A percentile compares a stretch with the other conserved stretches of the same genome.
These are phyloP conservation scores for Suhomyces pyralidae DNA, from an alignment of 805 yeast genomes.

Conservation along the genomic window DNA sequence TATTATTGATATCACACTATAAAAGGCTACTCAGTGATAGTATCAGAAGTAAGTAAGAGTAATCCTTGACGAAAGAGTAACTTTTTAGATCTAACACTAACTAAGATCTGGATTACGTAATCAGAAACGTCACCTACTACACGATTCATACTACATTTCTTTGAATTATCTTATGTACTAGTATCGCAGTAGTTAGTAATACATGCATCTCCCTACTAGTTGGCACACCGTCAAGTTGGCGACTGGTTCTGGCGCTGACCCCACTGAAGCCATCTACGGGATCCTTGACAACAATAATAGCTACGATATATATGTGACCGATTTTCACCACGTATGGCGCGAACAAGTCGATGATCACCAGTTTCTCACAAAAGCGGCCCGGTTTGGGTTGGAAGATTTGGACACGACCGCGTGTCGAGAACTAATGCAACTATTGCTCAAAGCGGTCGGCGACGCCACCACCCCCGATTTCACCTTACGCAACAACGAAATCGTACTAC, in stretches of 20 bases:
- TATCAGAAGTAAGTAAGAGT: no score
- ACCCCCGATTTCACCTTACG: neutral
- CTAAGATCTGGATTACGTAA: neutral
- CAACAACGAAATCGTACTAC: neutral
- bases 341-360: slow-evolving; percentile 16
- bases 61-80: no score
- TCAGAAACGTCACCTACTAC: neutral
- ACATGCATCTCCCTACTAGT: neutral
- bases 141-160: no score
- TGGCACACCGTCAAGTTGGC: neutral
- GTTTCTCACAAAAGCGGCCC: slow-evolving; percentile 16
- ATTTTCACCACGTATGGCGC: slow-evolving; percentile 26
- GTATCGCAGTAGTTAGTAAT: neutral
- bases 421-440: neutral
- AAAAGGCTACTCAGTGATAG: no score
- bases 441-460: neutral
- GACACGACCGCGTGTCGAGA: neutral
- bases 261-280: slow-evolving; percentile 15
- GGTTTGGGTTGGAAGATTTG: slow-evolving; percentile 26
- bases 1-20: no score
- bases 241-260: neutral
- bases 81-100: no score
- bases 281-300: neutral
- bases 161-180: no score
- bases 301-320: slow-evolving; percentile 25